phyloP scores from a whole-genome alignment of 2,329 filamentous ascomycete genomes.

The Tricladium varicosporioides region DNA sequence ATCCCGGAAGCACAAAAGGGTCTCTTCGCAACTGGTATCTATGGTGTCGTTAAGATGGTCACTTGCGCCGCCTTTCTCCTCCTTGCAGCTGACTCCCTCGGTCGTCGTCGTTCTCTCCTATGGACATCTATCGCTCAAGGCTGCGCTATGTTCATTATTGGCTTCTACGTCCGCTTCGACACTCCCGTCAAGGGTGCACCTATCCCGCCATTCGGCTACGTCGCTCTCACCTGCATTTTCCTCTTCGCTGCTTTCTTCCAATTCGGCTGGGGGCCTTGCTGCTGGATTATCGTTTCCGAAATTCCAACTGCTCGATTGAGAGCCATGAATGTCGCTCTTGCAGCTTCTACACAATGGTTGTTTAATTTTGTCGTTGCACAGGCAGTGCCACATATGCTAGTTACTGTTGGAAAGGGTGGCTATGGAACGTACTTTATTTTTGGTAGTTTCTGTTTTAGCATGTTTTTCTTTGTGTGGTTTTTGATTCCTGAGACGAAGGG shows the following conservation, averaged over 20 bases:
- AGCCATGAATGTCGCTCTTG: slow-evolving; percentile 65
- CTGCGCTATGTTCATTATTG: slow-evolving; percentile 65
- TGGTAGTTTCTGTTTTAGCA: slow-evolving; percentile 61
- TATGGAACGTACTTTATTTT: slow-evolving; percentile 69
- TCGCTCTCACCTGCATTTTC: slow-evolving; percentile 70
- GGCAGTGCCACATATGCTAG: slow-evolving; percentile 66
- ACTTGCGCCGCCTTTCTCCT: slow-evolving; percentile 63
- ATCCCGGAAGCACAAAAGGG: slow-evolving; percentile 54
- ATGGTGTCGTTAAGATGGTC: slow-evolving; percentile 68
- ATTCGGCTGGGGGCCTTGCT: slow-evolving; percentile 67
- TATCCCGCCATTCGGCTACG: slow-evolving; percentile 65
- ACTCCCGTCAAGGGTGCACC: slow-evolving; percentile 52
- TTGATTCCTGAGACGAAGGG: slow-evolving; percentile 67
- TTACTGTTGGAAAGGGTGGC: slow-evolving; percentile 44
- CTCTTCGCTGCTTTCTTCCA: slow-evolving; percentile 70
- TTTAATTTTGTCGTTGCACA: slow-evolving; percentile 73
- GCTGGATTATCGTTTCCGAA: slow-evolving; percentile 70
- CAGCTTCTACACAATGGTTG: slow-evolving; percentile 68
- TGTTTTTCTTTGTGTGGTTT: slow-evolving; percentile 42
- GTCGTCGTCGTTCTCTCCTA: slow-evolving; percentile 56
- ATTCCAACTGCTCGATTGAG: slow-evolving; percentile 67
- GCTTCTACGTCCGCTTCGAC: slow-evolving; percentile 64
- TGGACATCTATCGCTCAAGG: slow-evolving; percentile 65
- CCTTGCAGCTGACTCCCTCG: slow-evolving; percentile 67
- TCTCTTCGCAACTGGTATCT: slow-evolving; percentile 72